Percentiles rank a stretch among this genome's conserved stretches.
phyloP scores from a whole-genome alignment of 2,329 filamentous ascomycete genomes.

The Alternaria brassicae region DNA sequence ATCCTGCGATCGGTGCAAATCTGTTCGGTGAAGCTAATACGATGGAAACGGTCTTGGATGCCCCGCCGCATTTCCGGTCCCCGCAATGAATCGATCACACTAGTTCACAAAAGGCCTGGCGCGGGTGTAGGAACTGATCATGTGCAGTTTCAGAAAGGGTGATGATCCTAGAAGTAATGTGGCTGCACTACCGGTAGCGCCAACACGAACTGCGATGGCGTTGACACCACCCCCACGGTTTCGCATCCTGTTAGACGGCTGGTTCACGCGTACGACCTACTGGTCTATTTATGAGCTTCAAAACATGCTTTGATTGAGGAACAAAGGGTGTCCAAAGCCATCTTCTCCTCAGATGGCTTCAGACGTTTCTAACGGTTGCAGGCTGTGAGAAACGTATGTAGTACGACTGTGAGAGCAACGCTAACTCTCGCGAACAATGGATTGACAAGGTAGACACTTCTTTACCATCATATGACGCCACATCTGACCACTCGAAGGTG shows the following conservation, averaged over 20 bases:
- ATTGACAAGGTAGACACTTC: not conserved
- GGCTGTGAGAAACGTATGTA: not conserved
- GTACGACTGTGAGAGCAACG: not conserved
- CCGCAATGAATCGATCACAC: not conserved
- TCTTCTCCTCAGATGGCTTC: not conserved
- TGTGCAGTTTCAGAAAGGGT: not conserved
- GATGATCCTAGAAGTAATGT: not conserved
- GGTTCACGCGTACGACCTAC: not conserved
- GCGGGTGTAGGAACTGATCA: not conserved
- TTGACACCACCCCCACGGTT: not conserved
- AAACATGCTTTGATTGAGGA: not conserved
- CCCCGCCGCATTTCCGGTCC: not conserved
- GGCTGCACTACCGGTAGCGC: not conserved
- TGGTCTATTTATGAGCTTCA: no score
- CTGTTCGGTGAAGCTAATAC: not conserved
- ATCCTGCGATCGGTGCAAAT: not conserved
- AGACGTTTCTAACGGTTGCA: not conserved
- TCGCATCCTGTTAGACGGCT: no score
- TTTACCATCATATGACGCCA: not conserved
- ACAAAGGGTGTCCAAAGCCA: accelerated
- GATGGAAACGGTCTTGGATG: not conserved
- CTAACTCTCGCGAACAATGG: not conserved
- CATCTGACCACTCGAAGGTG: not conserved
- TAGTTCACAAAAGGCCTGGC: not conserved
- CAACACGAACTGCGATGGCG: not conserved